phyloP scores from a whole-genome alignment of 2,329 filamentous ascomycete genomes.

The Calonectria ilicicola region DNA sequence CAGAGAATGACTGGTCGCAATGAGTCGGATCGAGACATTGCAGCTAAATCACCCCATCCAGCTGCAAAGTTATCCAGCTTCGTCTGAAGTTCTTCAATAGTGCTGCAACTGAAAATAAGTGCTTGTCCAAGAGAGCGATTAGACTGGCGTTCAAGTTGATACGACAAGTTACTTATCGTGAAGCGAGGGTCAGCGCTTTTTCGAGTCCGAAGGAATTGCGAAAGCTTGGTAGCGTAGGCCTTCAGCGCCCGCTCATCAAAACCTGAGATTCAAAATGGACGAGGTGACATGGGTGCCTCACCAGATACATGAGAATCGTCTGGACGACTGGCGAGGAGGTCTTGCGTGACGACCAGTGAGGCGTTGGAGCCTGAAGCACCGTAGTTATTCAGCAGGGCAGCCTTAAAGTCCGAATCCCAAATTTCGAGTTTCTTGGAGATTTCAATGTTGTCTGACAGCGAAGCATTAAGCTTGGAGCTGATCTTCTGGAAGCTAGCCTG shows the following conservation, averaged over 20 bases:
- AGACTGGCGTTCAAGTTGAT: background rate
- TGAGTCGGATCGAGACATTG: background rate
- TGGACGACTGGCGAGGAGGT: too few species aligned
- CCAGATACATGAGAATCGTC: background rate
- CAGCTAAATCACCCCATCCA: background rate
- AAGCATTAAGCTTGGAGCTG: background rate
- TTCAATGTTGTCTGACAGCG: background rate
- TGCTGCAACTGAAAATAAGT: background rate
- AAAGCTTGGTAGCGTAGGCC: background rate
- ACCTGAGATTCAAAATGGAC: background rate
- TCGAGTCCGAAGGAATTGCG: background rate
- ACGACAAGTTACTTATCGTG: background rate
- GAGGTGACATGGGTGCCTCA: background rate
- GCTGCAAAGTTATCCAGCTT: background rate
- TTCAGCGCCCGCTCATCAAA: background rate
- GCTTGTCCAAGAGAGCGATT: background rate
- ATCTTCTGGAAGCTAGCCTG: background rate
- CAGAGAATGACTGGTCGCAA: background rate
- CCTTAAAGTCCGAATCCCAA: background rate
- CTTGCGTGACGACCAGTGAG: background rate
- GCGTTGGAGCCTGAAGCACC: background rate
- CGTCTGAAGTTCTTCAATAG: background rate
- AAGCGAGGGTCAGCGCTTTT: background rate
- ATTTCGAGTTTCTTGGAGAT: background rate
- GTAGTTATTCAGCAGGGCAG: background rate